Base-by-base conservation (phyloP, 2,329 filamentous ascomycete species). In the Beauveria australis region DNA sequence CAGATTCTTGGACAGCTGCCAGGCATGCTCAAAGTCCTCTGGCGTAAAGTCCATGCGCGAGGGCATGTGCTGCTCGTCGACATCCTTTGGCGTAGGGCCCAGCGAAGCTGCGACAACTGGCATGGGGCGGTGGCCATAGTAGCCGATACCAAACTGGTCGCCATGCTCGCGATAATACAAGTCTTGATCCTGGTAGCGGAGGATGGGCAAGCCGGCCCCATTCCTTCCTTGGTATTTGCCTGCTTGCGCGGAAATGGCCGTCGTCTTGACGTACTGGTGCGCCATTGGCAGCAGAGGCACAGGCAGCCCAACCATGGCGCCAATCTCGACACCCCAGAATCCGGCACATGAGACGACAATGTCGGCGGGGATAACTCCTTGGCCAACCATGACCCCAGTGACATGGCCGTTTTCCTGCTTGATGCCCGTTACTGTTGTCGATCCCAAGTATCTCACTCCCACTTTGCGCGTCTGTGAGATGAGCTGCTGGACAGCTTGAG, bases 91-190 rank as follows among this genome's bases (percentile, higher is more conserved):
- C 0, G 84, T 86, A 4, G 73, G 64, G 1, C 82, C 82, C 5
- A 87, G 67, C 0, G 78, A 76, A 0, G 79, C 77, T 0, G 84
- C 84, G 1, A 77, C 76, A 12, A 87, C 75, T 0, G 84, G 84
- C 76, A 87, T 83, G 0, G 85, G 83, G 1, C 77, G 76, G 69
- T 87, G 84, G 10, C 83, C 83, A 65, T 87, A 87, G 67, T 81
- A 87, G 8, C 84, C 84, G 63, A 87, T 87, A 9, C 84, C 84
- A 61, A 79, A 81, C 53, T 80, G 79, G 24, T 85, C 82, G 5
- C 84, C 85, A 63, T 87, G 84, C 67, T 87, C 83, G 9, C 84
- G 80, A 66, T 84, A 87, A 70, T 87, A 87, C 1, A 87, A 75
- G 62, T 87, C 83, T 59, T 82, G 78, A 63, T 87, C 84, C 65